phyloP scores from a whole-genome alignment of 1,284 basidiomycete genomes.

The Rhodotorula sp. region DNA sequence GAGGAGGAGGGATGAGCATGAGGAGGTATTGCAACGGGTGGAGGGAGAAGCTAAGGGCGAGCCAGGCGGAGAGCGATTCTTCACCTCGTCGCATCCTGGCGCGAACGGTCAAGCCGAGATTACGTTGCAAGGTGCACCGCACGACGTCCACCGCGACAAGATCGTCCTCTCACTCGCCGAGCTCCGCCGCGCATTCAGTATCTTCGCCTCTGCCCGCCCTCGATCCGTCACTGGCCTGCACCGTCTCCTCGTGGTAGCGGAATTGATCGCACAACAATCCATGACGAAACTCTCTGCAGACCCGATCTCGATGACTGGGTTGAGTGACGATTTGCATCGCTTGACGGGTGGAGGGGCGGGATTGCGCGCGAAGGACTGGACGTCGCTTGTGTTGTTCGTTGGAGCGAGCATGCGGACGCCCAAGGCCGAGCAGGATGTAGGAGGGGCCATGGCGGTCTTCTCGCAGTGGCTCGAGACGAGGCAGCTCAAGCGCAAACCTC shows the following conservation, averaged over 20 bases:
- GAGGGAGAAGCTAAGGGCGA: background rate
- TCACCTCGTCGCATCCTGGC: background rate
- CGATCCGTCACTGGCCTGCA: conserved; percentile 24
- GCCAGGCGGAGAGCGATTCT: background rate
- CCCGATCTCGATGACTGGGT: background rate
- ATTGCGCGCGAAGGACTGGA: conserved; percentile 21
- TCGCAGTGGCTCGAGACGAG: conserved; percentile 6
- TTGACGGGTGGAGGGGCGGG: conserved; percentile 21
- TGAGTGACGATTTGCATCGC: background rate
- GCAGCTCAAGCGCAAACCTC: background rate
- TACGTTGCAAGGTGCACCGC: background rate
- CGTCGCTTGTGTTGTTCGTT: conserved; percentile 23
- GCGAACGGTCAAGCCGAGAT: background rate
- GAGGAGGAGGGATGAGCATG: background rate
- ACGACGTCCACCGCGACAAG: conserved; percentile 3
- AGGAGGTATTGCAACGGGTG: conserved; percentile 8
- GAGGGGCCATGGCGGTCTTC: conserved; percentile 14
- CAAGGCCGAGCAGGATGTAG: conserved; percentile 11
- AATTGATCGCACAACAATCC: conserved; percentile 22
- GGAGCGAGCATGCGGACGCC: conserved; percentile 11
- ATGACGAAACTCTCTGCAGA: background rate
- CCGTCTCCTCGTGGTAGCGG: conserved; percentile 34
- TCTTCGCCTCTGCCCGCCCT: conserved; percentile 21
- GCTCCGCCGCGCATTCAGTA: conserved; percentile 15
- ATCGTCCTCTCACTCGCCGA: conserved; percentile 27